Percentiles rank a stretch among this genome's conserved stretches.
phyloP scores from a whole-genome alignment of 805 yeast species.

The Tetrapisispora phaffii region DNA sequence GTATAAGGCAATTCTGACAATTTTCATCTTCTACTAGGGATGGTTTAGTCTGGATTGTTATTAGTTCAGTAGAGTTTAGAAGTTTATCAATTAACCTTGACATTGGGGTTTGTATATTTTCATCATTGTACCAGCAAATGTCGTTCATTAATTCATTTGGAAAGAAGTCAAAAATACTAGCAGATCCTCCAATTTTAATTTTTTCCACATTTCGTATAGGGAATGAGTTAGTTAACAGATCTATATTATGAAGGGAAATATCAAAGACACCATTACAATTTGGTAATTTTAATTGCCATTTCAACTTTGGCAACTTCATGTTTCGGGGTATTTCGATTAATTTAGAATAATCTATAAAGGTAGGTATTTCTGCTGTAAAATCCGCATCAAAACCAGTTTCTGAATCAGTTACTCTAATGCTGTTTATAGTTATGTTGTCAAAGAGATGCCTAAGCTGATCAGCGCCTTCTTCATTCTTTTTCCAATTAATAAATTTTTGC shows the following conservation, averaged over 20 bases:
- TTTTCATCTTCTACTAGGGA: constrained; percentile 2
- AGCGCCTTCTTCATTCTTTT: constrained; percentile 10
- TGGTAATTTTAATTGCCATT: constrained; percentile 31
- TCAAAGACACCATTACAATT: constrained; percentile 30
- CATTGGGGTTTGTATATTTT: constrained; percentile 26
- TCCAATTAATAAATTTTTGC: constrained; percentile 12
- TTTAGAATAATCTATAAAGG: constrained; percentile 9
- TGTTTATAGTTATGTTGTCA: constrained; percentile 16
- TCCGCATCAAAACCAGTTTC: constrained; percentile 20
- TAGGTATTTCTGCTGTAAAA: constrained; percentile 8
- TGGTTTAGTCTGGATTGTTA: constrained; percentile 16
- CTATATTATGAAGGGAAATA: constrained; percentile 14
- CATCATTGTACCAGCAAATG: constrained; percentile 27
- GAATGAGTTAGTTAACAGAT: neutral
- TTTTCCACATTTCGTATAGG: constrained; percentile 1
- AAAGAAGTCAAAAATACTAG: constrained; percentile 7
- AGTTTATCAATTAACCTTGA: constrained; percentile 19
- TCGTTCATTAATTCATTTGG: constrained; percentile 19
- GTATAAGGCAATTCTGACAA: constrained; percentile 8
- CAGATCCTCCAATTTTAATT: constrained; percentile 12
- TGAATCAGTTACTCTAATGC: constrained; percentile 17
- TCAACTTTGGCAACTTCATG: constrained; percentile 26
- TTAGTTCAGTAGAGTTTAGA: constrained; percentile 13
- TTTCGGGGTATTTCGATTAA: constrained; percentile 13
- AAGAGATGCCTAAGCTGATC: constrained; percentile 10